A percentile compares a stretch with the other conserved stretches of the same genome.
These are phyloP conservation scores for Stylosanthes scabra DNA, from an alignment of 331 rosid species.

Conservation along the genomic window DNA sequence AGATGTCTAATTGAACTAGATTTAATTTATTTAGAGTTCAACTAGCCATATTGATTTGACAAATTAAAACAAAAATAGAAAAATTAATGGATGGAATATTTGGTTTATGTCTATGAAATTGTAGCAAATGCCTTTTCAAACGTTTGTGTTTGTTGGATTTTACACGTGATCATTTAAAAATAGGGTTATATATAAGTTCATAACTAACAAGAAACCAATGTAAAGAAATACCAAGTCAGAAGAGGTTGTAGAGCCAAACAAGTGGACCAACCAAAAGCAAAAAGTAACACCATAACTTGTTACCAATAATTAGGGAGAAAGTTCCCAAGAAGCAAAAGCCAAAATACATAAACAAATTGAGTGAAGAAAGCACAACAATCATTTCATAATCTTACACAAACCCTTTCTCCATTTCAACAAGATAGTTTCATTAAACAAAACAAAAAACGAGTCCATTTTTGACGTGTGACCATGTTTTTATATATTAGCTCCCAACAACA, in stretches of 20 bases:
- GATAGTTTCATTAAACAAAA: background rate
- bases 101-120: too few relatives aligned
- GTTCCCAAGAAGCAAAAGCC: conserved; percentile 34
- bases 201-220: background rate
- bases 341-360: conserved; percentile 32
- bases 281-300: conserved; percentile 40
- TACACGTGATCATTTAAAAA: conserved; percentile 5
- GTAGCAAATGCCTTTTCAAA: too few relatives aligned
- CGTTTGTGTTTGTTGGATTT: background rate
- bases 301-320: conserved; percentile 51
- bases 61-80: too few relatives aligned
- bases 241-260: conserved; percentile 32
- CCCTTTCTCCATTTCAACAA: conserved; percentile 24
- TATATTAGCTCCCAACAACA: conserved; percentile 46
- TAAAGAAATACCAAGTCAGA: conserved; percentile 34
- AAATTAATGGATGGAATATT: too few relatives aligned
- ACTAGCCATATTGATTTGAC: too few relatives aligned
- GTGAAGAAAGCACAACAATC: conserved; percentile 26
- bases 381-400: background rate
- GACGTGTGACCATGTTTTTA: conserved; percentile 46
- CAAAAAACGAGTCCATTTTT: background rate
- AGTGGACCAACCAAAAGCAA: conserved; percentile 43
- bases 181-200: background rate
- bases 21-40: too few relatives aligned
- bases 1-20: too few relatives aligned